Percentiles rank a stretch among this genome's conserved stretches.
Evolutionary conservation across 139 green algal genomes (phyloP).

Genomic region (Chlorella vulgaris): DNA sequence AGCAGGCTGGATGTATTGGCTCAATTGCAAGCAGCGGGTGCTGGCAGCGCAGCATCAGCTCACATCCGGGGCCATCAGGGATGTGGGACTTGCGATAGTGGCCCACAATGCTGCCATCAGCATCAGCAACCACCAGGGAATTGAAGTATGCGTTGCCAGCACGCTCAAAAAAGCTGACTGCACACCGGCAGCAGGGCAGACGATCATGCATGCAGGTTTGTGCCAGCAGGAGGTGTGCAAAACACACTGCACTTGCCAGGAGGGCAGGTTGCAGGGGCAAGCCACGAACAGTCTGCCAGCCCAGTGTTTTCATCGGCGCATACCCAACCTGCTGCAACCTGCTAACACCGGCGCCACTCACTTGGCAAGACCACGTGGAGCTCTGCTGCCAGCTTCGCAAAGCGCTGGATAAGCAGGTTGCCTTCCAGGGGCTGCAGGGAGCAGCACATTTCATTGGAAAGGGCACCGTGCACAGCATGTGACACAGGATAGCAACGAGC

Average conservation of each 20-base stretch:
- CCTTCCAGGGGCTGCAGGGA: constrained; percentile 54
- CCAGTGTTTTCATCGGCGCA: no score
- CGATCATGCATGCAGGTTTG: background rate
- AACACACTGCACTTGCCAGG: no score
- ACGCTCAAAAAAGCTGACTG: constrained; percentile 73
- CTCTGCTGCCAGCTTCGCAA: constrained; percentile 66
- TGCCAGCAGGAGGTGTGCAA: no score
- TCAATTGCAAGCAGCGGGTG: no score
- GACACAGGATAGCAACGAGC: background rate
- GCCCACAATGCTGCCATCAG: constrained; percentile 58
- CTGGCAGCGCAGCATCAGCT: background rate
- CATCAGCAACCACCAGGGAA: constrained; percentile 67
- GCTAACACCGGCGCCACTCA: background rate
- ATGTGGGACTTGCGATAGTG: constrained; percentile 83
- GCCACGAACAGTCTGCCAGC: no score
- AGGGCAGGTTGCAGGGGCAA: no score
- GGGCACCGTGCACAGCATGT: no score
- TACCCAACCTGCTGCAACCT: background rate
- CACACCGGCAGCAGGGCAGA: background rate
- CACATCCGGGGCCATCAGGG: constrained; percentile 68
- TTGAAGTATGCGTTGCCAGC: constrained; percentile 73
- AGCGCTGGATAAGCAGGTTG: constrained; percentile 45
- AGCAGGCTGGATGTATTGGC: no score
- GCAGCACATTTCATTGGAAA: constrained; percentile 34
- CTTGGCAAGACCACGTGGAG: constrained; percentile 66